Base-by-base conservation (phyloP, 495 filamentous ascomycete species). In the Aspergillus avenaceus region DNA sequence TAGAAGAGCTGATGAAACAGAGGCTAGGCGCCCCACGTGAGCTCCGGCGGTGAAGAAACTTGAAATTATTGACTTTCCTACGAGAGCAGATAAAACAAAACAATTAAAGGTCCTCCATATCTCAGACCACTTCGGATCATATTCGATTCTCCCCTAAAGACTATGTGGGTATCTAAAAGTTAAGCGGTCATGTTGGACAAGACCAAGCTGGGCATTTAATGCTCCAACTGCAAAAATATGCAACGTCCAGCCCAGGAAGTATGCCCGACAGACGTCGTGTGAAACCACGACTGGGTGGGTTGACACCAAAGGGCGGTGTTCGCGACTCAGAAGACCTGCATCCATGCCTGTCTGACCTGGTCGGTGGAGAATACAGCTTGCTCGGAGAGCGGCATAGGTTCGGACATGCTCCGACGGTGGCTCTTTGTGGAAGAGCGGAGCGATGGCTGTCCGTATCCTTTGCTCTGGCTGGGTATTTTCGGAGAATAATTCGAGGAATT, bases 11-110 rank as follows among this genome's bases (percentile, higher is more conserved):
- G 36, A 46, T 46, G 49, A 43, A 53, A 50, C 41, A 41, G 58
- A 52, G 42, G 29, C 50, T 57, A 54, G 32, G 37, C 9, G 53
- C 55, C 58, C 54, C 58, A 64, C 56, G 56, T 60, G 56, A 62
- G 55, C 54, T 44, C 7, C 48, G 48, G 52, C 53, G 52, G 55
- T 52, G 52, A 53, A 41, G 41, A n/a, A n/a, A n/a, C n/a, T n/a
- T n/a, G n/a, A n/a, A n/a, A n/a, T n/a, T n/a, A n/a, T n/a, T n/a
- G n/a, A n/a, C n/a, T n/a, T n/a, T n/a, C n/a, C n/a, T 18, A 38
- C 34, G 18, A 38, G 16, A 14, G 34, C 34, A 21, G 27, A 32
- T 18, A 31, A n/a, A 46, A 46, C 4, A 31, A 19, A 25, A n/a
- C 31, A 40, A 28, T 21, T 38, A 31, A 31, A 6, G 18, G 6